Base-by-base conservation (phyloP, 257 asterid genomes). In the Hygrophila difformis region DNA sequence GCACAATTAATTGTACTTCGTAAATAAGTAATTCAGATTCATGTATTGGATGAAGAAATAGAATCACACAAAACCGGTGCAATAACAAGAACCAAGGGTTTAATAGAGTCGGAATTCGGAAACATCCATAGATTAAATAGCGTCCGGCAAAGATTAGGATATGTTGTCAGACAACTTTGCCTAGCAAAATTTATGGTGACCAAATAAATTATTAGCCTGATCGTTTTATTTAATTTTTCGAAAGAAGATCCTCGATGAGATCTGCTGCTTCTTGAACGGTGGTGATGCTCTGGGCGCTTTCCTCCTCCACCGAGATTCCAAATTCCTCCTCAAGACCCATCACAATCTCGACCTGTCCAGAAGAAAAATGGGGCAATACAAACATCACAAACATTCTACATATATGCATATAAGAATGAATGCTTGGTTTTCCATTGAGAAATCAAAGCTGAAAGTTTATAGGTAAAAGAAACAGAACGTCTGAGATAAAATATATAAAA, bases 261-360 rank as follows among this genome's bases (percentile, higher is more conserved):
- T 84, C 82, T 1, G 97, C 97, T 24, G 97, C 97, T 41, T 87
- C 95, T 73, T 87, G 92, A 62, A 87, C 95, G 0, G 95, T 76
- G 26, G 69, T 38, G 50, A 87, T 87, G 21, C 62, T 63, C 81
- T 87, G 97, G n/a, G 97, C 97, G 5, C 78, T 87, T 43, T 87
- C 97, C 59, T 87, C 97, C 80, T 87, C 95, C 49, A 88, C 95
- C 0, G 67, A 69, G 55, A 88, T 88, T 29, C 87, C 93, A 15
- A 88, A 88, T 62, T 71, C 97, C 64, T 88, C 97, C 73, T 88
- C 97, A 1, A 88, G 95, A 49, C 93, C 95, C 97, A 87, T 87
- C 44, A 87, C 94, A 47, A 82, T 86, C 83, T 86, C 96, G 60
- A 86, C 96, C 96, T 86, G 58, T 10, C 8, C 23, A 33, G 8